phyloP scores from a whole-genome alignment of 495 filamentous ascomycete genomes.

The Annulohypoxylon maeteangense region DNA sequence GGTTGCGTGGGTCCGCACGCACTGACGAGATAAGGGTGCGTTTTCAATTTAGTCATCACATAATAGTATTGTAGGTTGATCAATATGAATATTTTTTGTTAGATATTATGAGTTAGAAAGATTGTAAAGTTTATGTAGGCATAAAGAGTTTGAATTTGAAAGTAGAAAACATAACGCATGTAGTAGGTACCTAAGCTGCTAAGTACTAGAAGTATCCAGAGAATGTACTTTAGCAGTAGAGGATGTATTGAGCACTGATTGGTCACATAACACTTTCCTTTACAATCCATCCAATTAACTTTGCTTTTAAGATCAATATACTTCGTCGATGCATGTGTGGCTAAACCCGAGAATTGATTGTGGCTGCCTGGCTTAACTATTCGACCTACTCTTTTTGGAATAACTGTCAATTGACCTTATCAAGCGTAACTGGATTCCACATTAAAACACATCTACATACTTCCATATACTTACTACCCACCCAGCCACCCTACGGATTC shows the following conservation, averaged over 20 bases:
- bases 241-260: background rate
- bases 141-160: too few species aligned
- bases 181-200: too few species aligned
- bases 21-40: background rate
- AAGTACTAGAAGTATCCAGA: too few species aligned
- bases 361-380: background rate
- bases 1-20: conserved; percentile 1
- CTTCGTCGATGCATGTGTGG: background rate
- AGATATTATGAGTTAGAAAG: too few species aligned
- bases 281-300: background rate
- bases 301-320: background rate
- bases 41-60: background rate
- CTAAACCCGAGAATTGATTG: background rate
- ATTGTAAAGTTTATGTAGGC: background rate
- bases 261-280: background rate
- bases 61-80: too few species aligned
- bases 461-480: too few species aligned
- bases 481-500: background rate
- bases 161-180: too few species aligned
- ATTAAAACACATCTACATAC: too few species aligned
- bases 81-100: too few species aligned
- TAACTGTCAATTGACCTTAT: background rate
- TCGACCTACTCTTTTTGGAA: background rate
- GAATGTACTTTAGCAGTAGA: too few species aligned
- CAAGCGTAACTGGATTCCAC: too few species aligned